Evolutionary conservation across 2,329 filamentous ascomycete species (phyloP).

Genomic region (Penicillium vulpinum): DNA sequence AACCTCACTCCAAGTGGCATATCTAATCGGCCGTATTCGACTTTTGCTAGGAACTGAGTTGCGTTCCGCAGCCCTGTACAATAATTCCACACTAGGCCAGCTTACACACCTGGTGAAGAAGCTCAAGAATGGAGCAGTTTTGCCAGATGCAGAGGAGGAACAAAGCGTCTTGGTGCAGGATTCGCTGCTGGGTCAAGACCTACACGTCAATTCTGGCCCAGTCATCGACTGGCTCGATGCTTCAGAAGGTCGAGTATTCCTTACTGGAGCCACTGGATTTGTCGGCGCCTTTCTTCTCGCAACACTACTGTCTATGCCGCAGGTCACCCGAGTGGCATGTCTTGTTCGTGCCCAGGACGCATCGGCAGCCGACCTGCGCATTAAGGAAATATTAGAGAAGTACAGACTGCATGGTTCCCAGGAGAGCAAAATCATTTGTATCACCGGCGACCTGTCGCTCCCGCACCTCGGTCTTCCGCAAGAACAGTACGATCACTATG

Average conservation of each 20-base stretch:
- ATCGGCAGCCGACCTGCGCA: not conserved
- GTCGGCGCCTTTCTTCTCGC: conserved; percentile 6
- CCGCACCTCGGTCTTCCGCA: conserved; percentile 4
- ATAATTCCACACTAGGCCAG: not conserved
- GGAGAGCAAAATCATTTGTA: conserved; percentile 3
- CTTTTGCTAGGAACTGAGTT: not conserved
- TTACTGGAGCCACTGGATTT: conserved; percentile 12
- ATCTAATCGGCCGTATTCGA: not conserved
- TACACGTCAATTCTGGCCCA: not conserved
- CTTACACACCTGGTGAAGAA: not conserved
- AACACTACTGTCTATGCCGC: not conserved
- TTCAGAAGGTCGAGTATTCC: conserved; percentile 6
- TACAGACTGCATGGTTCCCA: not conserved
- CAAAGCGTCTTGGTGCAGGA: not conserved
- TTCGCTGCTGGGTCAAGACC: not conserved
- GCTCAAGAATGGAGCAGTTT: not conserved
- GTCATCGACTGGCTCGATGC: not conserved
- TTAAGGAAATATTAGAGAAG: conserved; percentile 3
- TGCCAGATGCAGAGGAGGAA: not conserved
- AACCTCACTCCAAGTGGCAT: not conserved
- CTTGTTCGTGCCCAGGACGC: not conserved
- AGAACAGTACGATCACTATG: not conserved
- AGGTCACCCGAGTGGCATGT: not conserved
- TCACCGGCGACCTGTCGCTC: conserved; percentile 7
- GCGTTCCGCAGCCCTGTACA: not conserved